Percentiles rank a stretch among this genome's conserved stretches.
phyloP scores from a whole-genome alignment of 1,284 basidiomycete species.

The Anthracocystis setariae region DNA sequence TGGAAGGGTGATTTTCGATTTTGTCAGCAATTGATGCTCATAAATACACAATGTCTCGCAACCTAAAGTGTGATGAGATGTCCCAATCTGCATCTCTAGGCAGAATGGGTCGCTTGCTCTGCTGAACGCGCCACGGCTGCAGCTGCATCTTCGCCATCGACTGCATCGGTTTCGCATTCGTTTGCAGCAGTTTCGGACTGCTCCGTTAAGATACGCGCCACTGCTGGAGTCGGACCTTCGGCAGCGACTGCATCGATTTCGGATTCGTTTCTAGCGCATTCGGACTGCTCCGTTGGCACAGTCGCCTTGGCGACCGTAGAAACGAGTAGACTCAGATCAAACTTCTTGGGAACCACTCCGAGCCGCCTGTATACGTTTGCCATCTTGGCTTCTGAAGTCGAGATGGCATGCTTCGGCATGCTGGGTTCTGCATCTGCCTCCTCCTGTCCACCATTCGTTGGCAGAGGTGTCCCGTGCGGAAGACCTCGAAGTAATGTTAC shows the following conservation, averaged over 20 bases:
- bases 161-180: not conserved
- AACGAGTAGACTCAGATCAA: slow-evolving; percentile 40
- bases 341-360: slow-evolving; percentile 42
- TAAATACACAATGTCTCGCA: slow-evolving; percentile 13
- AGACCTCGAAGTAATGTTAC: slow-evolving; percentile 59
- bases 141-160: too few species aligned
- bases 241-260: too few species aligned
- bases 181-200: not conserved
- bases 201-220: not conserved
- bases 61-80: too few species aligned
- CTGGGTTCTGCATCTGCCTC: not conserved
- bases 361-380: slow-evolving; percentile 53
- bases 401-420: slow-evolving; percentile 19
- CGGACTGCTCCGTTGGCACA: too few species aligned
- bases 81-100: too few species aligned
- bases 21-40: not conserved
- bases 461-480: slow-evolving; percentile 29
- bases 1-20: not conserved
- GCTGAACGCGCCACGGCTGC: too few species aligned
- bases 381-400: slow-evolving; percentile 57
- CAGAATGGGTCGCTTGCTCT: not conserved
- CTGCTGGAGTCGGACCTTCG: not conserved
- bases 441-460: slow-evolving; percentile 7
- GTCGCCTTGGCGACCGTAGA: not conserved
- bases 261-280: too few species aligned